These are phyloP conservation scores for Suillus variegatus DNA, from an alignment of 768 basidiomycete genomes.

Conservation along the genomic window DNA sequence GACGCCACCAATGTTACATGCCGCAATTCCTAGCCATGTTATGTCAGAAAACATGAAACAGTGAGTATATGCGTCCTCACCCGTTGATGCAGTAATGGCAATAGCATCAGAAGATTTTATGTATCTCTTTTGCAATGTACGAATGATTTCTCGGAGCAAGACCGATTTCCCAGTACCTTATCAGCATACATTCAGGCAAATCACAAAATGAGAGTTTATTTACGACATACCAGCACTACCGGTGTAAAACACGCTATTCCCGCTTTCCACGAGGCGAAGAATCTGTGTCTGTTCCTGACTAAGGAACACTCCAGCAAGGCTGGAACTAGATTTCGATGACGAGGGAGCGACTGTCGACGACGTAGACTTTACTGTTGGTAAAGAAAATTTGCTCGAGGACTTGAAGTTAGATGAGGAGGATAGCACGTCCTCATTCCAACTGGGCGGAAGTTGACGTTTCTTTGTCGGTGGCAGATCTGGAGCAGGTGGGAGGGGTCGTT, in stretches of 20 bases:
- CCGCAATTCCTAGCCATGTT: constrained; percentile 72
- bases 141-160: constrained; percentile 89
- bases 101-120: constrained; percentile 65
- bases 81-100: constrained; percentile 94
- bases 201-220: constrained; percentile 5
- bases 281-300: constrained; percentile 89
- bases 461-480: constrained; percentile 38
- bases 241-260: constrained; percentile 89
- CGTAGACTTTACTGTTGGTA: constrained; percentile 13
- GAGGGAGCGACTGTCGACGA: constrained; percentile 10
- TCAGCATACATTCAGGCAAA: constrained; percentile 19
- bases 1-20: constrained; percentile 95
- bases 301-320: constrained; percentile 53
- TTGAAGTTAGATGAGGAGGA: constrained; percentile 38
- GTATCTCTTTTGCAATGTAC: constrained; percentile 59
- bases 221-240: constrained; percentile 84
- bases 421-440: constrained; percentile 43
- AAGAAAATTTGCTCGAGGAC: constrained; percentile 16
- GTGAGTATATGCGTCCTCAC: constrained; percentile 36
- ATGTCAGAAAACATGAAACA: neutral
- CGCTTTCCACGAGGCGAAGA: constrained; percentile 71
- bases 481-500: constrained; percentile 31
- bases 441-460: constrained; percentile 57
- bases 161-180: constrained; percentile 97
- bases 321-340: constrained; percentile 15